Evolutionary conservation across 306 rosid species (phyloP).

Genomic region (Quercus dentata): DNA sequence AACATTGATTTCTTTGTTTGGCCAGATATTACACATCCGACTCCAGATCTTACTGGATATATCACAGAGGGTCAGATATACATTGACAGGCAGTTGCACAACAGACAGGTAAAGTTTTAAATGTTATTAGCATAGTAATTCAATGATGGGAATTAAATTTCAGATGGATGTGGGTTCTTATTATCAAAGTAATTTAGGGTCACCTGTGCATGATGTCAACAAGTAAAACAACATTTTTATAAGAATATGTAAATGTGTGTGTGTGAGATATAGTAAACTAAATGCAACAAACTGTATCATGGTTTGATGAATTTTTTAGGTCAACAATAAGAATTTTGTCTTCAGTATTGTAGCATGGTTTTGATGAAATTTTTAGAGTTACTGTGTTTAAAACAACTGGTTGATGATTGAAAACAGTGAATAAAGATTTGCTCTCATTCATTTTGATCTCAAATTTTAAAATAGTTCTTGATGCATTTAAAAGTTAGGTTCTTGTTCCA

Average conservation of each 20-base stretch:
- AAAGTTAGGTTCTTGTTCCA: constrained; percentile 3
- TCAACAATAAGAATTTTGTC: background rate
- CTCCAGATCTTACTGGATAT: constrained; percentile 99
- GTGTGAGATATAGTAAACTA: background rate
- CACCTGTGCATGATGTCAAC: background rate
- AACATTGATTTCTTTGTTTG: constrained; percentile 21
- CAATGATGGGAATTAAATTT: background rate
- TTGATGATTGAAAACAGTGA: constrained; percentile 11
- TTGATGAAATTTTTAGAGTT: constrained; percentile 4
- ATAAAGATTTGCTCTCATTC: background rate
- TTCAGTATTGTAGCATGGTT: constrained; percentile 2
- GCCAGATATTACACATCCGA: constrained; percentile 96
- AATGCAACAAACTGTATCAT: background rate
- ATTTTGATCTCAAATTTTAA: background rate
- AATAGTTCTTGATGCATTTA: constrained; percentile 6
- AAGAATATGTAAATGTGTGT: too few species aligned
- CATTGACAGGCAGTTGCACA: constrained; percentile 90
- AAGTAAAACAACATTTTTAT: background rate
- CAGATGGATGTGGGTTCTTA: background rate
- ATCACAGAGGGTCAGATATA: constrained; percentile 99
- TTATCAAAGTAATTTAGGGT: background rate
- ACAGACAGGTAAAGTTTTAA: constrained; percentile 77
- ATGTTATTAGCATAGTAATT: constrained; percentile 3
- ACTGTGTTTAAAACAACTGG: background rate
- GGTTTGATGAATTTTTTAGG: background rate